phyloP scores from a whole-genome alignment of 257 asterid genomes.

The Fraxinus quadrangulata region DNA sequence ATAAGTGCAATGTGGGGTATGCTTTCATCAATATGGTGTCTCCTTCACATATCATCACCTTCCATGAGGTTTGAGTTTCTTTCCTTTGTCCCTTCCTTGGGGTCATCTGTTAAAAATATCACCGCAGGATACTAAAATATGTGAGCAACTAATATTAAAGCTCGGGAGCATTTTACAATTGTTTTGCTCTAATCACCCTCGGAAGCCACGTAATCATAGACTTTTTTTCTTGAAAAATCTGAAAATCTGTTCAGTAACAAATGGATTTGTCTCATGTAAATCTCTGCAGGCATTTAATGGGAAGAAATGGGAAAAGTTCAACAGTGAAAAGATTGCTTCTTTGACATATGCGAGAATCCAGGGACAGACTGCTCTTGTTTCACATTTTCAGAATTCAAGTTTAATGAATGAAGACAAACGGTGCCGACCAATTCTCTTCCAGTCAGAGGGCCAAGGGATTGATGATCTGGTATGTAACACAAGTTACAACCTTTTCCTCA shows the following conservation, averaged over 20 bases:
- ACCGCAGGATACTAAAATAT: not conserved
- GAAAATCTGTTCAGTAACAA: not conserved
- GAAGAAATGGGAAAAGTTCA: slow-evolving; percentile 96
- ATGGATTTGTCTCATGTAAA: not conserved
- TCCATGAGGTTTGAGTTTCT: slow-evolving; percentile 66
- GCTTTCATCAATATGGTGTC: slow-evolving; percentile 97
- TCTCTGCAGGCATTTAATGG: slow-evolving; percentile 76
- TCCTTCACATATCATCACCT: slow-evolving; percentile 75
- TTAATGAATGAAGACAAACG: slow-evolving; percentile 95
- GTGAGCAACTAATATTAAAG: not conserved
- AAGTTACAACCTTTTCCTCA: not conserved
- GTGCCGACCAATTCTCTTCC: slow-evolving; percentile 89
- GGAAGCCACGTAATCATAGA: not conserved
- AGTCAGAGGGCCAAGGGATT: slow-evolving; percentile 70
- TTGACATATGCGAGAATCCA: slow-evolving; percentile 95
- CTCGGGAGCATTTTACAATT: not conserved
- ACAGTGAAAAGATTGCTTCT: slow-evolving; percentile 95
- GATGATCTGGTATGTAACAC: slow-evolving; percentile 59
- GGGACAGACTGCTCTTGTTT: slow-evolving; percentile 75
- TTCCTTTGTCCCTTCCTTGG: not conserved
- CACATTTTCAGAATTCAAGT: slow-evolving; percentile 96
- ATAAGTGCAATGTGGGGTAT: slow-evolving; percentile 96
- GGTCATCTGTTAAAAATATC: not conserved
- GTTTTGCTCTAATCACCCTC: not conserved
- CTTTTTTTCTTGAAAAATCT: not conserved